phyloP scores from a whole-genome alignment of 1,284 basidiomycete species.

The Rhodotorula sp. region DNA sequence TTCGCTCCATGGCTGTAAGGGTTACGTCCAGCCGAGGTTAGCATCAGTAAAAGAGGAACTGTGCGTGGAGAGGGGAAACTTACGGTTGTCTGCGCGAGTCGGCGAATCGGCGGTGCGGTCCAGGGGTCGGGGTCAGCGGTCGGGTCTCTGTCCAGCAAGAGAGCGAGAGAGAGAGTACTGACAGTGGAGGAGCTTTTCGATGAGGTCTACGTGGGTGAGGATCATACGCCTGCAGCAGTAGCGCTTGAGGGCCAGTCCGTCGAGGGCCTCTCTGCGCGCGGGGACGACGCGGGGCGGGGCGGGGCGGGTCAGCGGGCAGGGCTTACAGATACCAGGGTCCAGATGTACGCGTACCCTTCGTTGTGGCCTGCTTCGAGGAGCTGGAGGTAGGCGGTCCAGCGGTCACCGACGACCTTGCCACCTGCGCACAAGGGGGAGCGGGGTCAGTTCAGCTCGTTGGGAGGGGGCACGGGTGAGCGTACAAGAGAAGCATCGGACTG shows the following conservation, averaged over 20 bases:
- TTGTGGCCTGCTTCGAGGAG: constrained; percentile 71
- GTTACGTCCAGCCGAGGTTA: not conserved
- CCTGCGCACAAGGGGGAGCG: not conserved
- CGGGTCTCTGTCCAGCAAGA: too few relatives aligned
- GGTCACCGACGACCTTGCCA: constrained; percentile 57
- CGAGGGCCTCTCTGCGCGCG: constrained; percentile 76
- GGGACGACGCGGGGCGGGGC: too few relatives aligned
- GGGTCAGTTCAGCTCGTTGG: not conserved
- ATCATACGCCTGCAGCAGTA: constrained; percentile 99
- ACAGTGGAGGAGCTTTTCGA: constrained; percentile 44
- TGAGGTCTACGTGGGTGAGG: constrained; percentile 74
- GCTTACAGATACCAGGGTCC: too few relatives aligned
- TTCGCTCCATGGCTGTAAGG: constrained; percentile 21
- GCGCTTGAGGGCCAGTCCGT: constrained; percentile 83
- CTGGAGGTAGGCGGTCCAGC: constrained; percentile 82
- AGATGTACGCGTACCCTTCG: constrained; percentile 59
- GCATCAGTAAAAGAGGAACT: too few relatives aligned
- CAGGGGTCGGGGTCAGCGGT: not conserved
- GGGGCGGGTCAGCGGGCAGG: too few relatives aligned
- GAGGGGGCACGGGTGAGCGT: too few relatives aligned
- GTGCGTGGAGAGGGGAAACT: not conserved
- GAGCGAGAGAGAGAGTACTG: constrained; percentile 1
- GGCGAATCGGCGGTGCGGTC: not conserved
- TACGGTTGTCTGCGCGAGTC: constrained; percentile 8
- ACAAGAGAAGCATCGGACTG: constrained; percentile 84